A percentile compares a stretch with the other conserved stretches of the same genome.
Evolutionary conservation across 139 green algal species (phyloP).

Genomic region (Parachlorella kessleri): DNA sequence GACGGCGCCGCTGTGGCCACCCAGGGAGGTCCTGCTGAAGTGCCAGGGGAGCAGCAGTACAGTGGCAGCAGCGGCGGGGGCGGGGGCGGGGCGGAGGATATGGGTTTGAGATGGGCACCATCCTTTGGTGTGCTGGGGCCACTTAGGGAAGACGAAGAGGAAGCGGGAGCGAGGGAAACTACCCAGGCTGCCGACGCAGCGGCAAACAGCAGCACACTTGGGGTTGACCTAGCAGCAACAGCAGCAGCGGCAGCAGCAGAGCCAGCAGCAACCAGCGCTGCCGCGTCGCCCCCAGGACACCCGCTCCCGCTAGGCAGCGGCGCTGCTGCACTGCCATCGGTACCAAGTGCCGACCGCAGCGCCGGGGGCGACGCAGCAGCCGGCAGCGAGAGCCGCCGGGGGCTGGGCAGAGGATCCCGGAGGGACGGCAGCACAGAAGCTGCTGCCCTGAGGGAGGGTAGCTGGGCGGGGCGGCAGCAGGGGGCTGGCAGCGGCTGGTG

Average conservation of each 20-base stretch:
- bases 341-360: no score
- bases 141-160: background rate
- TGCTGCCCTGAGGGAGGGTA: background rate
- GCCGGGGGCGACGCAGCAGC: no score
- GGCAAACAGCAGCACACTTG: background rate
- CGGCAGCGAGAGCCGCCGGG: no score
- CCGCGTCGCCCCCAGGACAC: background rate
- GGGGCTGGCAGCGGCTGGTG: conserved; percentile 25
- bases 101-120: background rate
- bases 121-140: no score
- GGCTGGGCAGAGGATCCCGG: no score
- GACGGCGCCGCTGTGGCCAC: no score
- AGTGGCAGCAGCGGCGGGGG: conserved; percentile 5
- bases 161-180: background rate
- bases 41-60: no score
- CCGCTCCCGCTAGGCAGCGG: no score
- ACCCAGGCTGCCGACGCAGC: background rate
- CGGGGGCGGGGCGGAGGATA: background rate
- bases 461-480: background rate
- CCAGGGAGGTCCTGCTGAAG: no score
- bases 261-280: background rate
- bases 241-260: conserved; percentile 5
- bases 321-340: no score
- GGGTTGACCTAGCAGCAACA: background rate
- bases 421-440: no score